Percentiles rank a stretch among this genome's conserved stretches.
phyloP scores from a whole-genome alignment of 176 grass and related monocot species.

The sorghum (Sorghum bicolor) region DNA sequence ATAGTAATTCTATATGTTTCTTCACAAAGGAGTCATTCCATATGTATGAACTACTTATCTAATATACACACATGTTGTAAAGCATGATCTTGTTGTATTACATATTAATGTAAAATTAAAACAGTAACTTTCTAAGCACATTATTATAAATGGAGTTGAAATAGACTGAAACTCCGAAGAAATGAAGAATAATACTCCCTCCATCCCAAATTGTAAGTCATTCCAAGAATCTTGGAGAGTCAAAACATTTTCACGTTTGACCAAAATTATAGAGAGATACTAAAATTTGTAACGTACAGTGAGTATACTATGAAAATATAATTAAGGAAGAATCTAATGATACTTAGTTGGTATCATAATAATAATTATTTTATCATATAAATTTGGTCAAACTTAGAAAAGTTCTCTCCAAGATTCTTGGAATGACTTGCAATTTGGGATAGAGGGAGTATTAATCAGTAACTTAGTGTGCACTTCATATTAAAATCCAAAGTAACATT shows the following conservation, averaged over 20 bases:
- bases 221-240: too few species aligned
- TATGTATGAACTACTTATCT: not conserved
- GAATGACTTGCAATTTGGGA: too few species aligned
- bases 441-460: not conserved
- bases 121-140: slow-evolving; percentile 5
- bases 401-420: too few species aligned
- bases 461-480: not conserved
- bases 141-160: not conserved
- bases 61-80: not conserved
- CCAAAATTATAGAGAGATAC: too few species aligned
- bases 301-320: too few species aligned
- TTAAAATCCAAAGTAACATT: not conserved
- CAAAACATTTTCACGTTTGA: too few species aligned
- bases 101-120: slow-evolving; percentile 1
- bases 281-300: too few species aligned
- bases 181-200: slow-evolving; percentile 1
- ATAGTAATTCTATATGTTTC: not conserved
- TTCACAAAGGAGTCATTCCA: not conserved
- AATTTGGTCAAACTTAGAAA: too few species aligned
- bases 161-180: not conserved
- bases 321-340: too few species aligned
- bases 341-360: too few species aligned
- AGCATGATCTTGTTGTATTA: not conserved
- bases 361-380: too few species aligned
- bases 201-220: too few species aligned